Percentiles rank a stretch among this genome's conserved stretches.
Conservation (phyloP, 805 yeast species). For the Hanseniaspora occidentalis region DNA sequence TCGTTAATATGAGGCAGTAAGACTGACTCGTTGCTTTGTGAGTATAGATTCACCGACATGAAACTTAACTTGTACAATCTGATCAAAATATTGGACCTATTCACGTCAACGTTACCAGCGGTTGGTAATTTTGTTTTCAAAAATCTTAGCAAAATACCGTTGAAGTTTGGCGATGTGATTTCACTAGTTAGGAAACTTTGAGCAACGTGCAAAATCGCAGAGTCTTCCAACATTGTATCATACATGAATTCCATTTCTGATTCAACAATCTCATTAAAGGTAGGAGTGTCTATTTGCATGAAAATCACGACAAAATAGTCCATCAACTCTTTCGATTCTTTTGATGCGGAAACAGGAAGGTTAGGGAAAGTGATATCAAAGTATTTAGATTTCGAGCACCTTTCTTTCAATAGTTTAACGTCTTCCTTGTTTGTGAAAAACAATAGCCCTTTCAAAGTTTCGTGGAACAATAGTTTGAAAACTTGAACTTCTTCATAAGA, state of each 20-base stretch:
- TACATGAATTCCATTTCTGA: constrained; percentile 69
- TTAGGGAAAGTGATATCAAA: constrained; percentile 71
- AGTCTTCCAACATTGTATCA: constrained; percentile 66
- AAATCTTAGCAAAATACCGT: constrained; percentile 70
- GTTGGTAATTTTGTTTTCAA: constrained; percentile 60
- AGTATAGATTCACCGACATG: constrained; percentile 90
- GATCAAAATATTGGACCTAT: constrained; percentile 68
- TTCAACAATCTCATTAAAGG: constrained; percentile 84
- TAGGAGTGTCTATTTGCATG: constrained; percentile 87
- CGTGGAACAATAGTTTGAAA: constrained; percentile 65
- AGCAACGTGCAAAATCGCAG: constrained; percentile 80
- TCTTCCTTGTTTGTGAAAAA: constrained; percentile 46
- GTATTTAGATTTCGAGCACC: constrained; percentile 16
- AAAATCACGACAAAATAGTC: constrained; percentile 90
- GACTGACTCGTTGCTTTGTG: constrained; percentile 75
- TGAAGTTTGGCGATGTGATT: constrained; percentile 84
- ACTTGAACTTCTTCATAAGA: constrained; percentile 74
- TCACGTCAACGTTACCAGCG: constrained; percentile 68
- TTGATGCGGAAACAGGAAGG: constrained; percentile 73
- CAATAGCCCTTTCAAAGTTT: constrained; percentile 69
- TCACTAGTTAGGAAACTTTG: constrained; percentile 92
- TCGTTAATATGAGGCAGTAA: constrained; percentile 79
- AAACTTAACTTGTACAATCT: constrained; percentile 84
- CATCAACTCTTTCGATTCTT: constrained; percentile 91
- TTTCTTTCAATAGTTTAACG: constrained; percentile 9